A percentile compares a stretch with the other conserved stretches of the same genome.
Evolutionary conservation across 2,329 filamentous ascomycete species (phyloP).

Genomic region (Zymoseptoria brevis): DNA sequence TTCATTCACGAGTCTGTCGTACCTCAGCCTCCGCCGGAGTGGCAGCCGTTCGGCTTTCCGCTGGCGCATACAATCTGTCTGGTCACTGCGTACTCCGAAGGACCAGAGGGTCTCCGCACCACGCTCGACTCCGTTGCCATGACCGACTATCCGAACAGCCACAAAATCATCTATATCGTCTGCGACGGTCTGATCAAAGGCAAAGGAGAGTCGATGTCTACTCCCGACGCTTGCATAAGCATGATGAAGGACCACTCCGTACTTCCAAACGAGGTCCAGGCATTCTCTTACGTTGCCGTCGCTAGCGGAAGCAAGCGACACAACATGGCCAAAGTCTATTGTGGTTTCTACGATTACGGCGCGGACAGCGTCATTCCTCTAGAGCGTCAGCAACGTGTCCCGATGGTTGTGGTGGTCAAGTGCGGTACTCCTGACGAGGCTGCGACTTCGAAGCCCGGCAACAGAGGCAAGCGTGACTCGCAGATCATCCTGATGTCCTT

Average conservation of each 20-base stretch:
- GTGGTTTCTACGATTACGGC: slow-evolving; percentile 97
- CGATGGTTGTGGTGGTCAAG: slow-evolving; percentile 95
- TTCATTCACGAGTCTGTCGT: slow-evolving; percentile 95
- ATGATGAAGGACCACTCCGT: slow-evolving; percentile 94
- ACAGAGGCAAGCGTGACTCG: slow-evolving; percentile 96
- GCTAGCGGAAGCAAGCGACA: slow-evolving; percentile 93
- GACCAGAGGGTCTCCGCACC: slow-evolving; percentile 82
- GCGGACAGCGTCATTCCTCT: slow-evolving; percentile 65
- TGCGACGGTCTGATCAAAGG: slow-evolving; percentile 98
- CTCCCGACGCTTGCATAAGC: slow-evolving; percentile 77
- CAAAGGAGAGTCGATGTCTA: slow-evolving; percentile 75
- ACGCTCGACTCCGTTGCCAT: slow-evolving; percentile 94
- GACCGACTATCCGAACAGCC: slow-evolving; percentile 98
- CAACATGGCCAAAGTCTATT: slow-evolving; percentile 99
- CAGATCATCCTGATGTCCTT: slow-evolving; percentile 99
- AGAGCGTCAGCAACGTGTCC: slow-evolving; percentile 91
- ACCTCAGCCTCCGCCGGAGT: slow-evolving; percentile 90
- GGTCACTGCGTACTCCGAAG: slow-evolving; percentile 95
- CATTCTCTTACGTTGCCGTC: slow-evolving; percentile 94
- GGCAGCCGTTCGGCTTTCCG: slow-evolving; percentile 94
- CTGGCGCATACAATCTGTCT: slow-evolving; percentile 88
- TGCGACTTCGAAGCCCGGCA: slow-evolving; percentile 77
- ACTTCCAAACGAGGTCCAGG: slow-evolving; percentile 69
- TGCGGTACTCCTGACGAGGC: slow-evolving; percentile 87
- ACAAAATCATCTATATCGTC: slow-evolving; percentile 92